Evolutionary conservation across 2,329 filamentous ascomycete genomes (phyloP), one percentile per base, ranked within the genome.

Genomic region (Lachnellula arida): DNA sequence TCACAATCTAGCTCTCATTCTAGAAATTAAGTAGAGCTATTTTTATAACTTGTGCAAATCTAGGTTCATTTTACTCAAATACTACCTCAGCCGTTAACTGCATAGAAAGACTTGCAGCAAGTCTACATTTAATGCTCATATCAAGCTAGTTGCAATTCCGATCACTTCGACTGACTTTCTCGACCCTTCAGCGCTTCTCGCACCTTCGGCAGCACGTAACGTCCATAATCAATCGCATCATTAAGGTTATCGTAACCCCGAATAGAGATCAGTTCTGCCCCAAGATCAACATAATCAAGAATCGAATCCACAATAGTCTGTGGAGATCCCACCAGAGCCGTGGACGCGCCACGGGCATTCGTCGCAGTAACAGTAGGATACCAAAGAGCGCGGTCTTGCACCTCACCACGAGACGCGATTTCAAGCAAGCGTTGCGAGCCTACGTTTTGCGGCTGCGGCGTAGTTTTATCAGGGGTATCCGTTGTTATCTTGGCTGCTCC

Each of bases 311-410:
- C 69, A 14, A 84, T 70, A 0, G 79, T 83, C 66, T 81, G 70
- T 23, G 71, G 72, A 2, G 78, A 80, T 3, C 81, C 81, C 0
- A 84, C 81, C 37, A 84, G 69, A 0, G 81, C 81, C 1, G 81
- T 85, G 0, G 80, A 82, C 0, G 81, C 81, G 1, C 81, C 81
- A 1, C 79, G 73, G 0, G 81, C 81, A 64, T 81, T 81, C 0
- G 81, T 84, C 1, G 81, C 81, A 2, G 80, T 82, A 4, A 84
- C 81, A 0, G 81, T 84, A 0, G 81, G 80, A 66, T 84, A 85
- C 81, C 81, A 85, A n/a, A 84, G 69, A 1, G 79, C 81, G 17
- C 81, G 78, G 64, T 85, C 81, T 60, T 84, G 81, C 2, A 84
- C 77, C 63, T 84, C 81, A 0, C 78, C 78, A 2, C 72, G 70